Base-by-base conservation (phyloP, 2,329 filamentous ascomycete species). In the Ophiostoma ips region DNA sequence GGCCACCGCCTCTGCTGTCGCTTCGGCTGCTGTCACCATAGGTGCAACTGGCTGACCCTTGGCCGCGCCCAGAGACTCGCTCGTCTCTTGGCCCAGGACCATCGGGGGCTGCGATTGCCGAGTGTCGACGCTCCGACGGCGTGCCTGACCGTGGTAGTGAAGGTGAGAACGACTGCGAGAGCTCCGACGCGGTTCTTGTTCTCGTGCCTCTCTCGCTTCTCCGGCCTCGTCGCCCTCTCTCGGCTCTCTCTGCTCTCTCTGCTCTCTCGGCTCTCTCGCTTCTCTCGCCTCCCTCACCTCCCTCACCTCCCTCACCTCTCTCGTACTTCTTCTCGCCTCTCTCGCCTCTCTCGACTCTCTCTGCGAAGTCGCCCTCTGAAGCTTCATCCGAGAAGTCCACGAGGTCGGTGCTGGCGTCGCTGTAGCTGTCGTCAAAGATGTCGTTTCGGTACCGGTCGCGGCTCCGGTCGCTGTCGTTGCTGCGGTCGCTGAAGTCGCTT, bases 41-140 rank as follows among this genome's bases (percentile, higher is more conserved):
- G 48, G 43, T 12, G 51, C 37, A 8, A 43, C 49, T 13, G 49
- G 40, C 36, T 35, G 40, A n/a, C 38, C 49, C 49, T 52, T 51
- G 48, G 44, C 36, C 24, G 48, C 48, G 13, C 43, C 43, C 37
- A 46, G 36, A 2, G 50, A 43, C 41, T 49, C 47, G 50, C 47
- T 47, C 50, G 50, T 47, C 35, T 51, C 50, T n/a, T 31, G 45
- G 24, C 45, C 50, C 33, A 51, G 15, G 1, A 31, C 28, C 18
- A 37, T 46, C 13, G 45, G 45, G 19, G 16, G 38, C 41, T 33
- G 38, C 34, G 48, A 30, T 11, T 48, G 18, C 31, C 21, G 37
- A 19, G 28, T 24, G 38, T 48, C 50, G 30, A 12, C 34, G 43
- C 45, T 54, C 48, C 3, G 45, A 30, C 48, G 52, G 18, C 24